These are phyloP conservation scores for Ganoderma multipileum DNA, from an alignment of 1,284 basidiomycete species.

Conservation along the genomic window DNA sequence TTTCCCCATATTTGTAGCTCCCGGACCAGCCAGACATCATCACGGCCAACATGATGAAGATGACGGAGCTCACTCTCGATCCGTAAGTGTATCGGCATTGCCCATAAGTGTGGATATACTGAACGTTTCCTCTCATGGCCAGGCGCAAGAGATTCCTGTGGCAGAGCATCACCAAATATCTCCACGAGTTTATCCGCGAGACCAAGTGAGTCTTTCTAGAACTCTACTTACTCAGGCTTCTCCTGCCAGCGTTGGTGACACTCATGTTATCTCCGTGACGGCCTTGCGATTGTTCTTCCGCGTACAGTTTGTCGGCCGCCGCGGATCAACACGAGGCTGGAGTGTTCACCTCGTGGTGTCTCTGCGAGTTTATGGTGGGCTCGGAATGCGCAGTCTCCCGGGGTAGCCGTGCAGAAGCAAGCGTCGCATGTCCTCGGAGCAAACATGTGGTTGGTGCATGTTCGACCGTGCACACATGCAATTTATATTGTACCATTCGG, in stretches of 20 bases:
- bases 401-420: background rate
- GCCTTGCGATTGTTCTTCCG: background rate
- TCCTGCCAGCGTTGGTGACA: background rate
- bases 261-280: background rate
- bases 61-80: constrained; percentile 52
- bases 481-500: background rate
- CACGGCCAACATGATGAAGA: constrained; percentile 59
- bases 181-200: constrained; percentile 68
- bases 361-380: background rate
- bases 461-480: background rate
- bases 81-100: constrained; percentile 41
- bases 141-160: constrained; percentile 39
- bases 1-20: constrained; percentile 43
- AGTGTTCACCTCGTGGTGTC: background rate
- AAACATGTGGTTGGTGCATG: background rate
- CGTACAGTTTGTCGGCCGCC: background rate
- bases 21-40: constrained; percentile 61
- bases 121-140: background rate
- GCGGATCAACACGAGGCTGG: background rate
- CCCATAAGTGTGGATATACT: background rate
- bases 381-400: background rate
- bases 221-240: background rate
- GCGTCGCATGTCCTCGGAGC: background rate
- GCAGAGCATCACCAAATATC: constrained; percentile 60
- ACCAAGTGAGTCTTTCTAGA: constrained; percentile 49